A percentile compares a stretch with the other conserved stretches of the same genome.
phyloP scores from a whole-genome alignment of 768 basidiomycete genomes.

The Neoboletus subvelutipes region DNA sequence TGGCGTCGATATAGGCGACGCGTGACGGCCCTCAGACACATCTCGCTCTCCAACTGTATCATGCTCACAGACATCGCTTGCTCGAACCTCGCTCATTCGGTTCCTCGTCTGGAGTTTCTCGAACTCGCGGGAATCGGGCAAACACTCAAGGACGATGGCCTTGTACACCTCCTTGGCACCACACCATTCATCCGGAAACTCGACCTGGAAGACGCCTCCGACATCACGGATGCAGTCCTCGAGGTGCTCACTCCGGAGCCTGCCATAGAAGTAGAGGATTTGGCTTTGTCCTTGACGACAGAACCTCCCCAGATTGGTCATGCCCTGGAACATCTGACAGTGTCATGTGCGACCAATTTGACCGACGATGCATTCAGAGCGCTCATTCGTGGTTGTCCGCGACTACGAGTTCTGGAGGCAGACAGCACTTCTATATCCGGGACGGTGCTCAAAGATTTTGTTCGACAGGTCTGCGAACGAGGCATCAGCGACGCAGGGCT shows the following conservation, averaged over 20 bases:
- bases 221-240: conserved; percentile 74
- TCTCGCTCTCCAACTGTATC: conserved; percentile 68
- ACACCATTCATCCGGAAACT: conserved; percentile 70
- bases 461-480: conserved; percentile 52
- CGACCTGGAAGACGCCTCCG: conserved; percentile 82
- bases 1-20: conserved; percentile 51
- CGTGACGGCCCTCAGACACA: conserved; percentile 68
- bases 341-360: conserved; percentile 67
- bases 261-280: conserved; percentile 2
- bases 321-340: conserved; percentile 65
- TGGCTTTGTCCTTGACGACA: conserved; percentile 10
- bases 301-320: conserved; percentile 53
- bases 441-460: conserved; percentile 63
- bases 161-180: conserved; percentile 66
- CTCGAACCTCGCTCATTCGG: conserved; percentile 63
- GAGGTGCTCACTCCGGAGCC: conserved; percentile 54
- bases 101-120: conserved; percentile 72
- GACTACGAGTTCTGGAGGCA: conserved; percentile 66
- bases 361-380: conserved; percentile 60
- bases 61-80: conserved; percentile 76
- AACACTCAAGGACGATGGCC: conserved; percentile 69
- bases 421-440: conserved; percentile 78
- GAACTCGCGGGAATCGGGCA: conserved; percentile 77
- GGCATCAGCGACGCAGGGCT: conserved; percentile 50
- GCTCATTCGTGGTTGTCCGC: conserved; percentile 63